These are phyloP conservation scores for Raffaelea albimanens DNA, from an alignment of 2,329 filamentous ascomycete species.

Conservation along the genomic window DNA sequence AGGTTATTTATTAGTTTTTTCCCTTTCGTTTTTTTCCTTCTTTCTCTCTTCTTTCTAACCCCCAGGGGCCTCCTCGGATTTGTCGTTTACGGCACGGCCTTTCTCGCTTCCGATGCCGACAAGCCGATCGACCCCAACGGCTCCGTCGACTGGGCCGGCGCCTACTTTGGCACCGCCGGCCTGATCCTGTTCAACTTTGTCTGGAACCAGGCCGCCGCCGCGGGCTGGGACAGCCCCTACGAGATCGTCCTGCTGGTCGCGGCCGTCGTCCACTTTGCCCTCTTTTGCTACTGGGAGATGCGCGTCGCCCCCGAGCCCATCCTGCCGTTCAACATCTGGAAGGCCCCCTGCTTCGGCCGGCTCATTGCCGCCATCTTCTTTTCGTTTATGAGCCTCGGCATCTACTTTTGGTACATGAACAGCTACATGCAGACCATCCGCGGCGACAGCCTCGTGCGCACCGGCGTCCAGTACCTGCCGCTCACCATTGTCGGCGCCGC, in stretches of 20 bases:
- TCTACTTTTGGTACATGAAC: conserved; percentile 13
- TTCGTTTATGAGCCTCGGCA: conserved; percentile 12
- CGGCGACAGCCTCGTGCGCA: neutral
- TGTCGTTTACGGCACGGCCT: neutral
- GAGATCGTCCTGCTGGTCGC: conserved; percentile 9
- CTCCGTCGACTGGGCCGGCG: conserved; percentile 7
- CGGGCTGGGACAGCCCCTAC: conserved; percentile 8
- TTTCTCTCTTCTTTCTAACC: neutral
- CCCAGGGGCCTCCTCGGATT: neutral
- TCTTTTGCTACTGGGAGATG: conserved; percentile 10
- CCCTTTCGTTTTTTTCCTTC: neutral
- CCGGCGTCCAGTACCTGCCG: neutral
- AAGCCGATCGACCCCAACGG: conserved; percentile 7
- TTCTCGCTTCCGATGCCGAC: neutral
- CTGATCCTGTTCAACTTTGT: conserved; percentile 11
- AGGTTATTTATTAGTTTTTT: too few relatives aligned
- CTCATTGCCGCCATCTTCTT: conserved; percentile 10
- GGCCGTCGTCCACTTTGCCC: conserved; percentile 6
- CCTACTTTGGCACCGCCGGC: conserved; percentile 7
- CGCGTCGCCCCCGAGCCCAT: conserved; percentile 8
- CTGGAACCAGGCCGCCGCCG: conserved; percentile 8
- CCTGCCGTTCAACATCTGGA: conserved; percentile 13
- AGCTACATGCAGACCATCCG: conserved; percentile 1
- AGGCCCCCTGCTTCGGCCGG: conserved; percentile 7
- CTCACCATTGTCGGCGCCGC: neutral